Evolutionary conservation across 1,284 basidiomycete genomes (phyloP).

Genomic region (Cutaneotrichosporon curvatum): DNA sequence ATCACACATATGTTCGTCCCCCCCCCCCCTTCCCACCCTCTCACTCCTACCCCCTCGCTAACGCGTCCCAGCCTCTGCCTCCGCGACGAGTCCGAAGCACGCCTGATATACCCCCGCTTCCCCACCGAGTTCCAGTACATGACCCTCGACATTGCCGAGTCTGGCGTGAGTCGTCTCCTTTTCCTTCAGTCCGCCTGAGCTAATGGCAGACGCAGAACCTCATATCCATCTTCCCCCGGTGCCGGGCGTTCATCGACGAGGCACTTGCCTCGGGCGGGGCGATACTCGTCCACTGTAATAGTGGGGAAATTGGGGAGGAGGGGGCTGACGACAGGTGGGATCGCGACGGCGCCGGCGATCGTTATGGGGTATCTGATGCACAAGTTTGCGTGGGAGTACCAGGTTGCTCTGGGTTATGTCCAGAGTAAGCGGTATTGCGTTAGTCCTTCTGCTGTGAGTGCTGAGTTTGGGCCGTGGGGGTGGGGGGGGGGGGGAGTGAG

Average conservation of each 20-base stretch:
- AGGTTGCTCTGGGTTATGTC: slow-evolving; percentile 73
- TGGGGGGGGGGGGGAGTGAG: too few species aligned
- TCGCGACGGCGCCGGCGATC: slow-evolving; percentile 76
- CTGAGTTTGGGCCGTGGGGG: neutral
- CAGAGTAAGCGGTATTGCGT: slow-evolving; percentile 87
- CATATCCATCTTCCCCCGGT: slow-evolving; percentile 61
- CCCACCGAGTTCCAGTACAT: slow-evolving; percentile 71
- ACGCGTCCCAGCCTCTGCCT: slow-evolving; percentile 62
- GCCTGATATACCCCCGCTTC: slow-evolving; percentile 78
- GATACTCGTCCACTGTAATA: slow-evolving; percentile 85
- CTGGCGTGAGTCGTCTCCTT: slow-evolving; percentile 52
- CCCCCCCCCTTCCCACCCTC: neutral
- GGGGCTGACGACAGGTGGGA: slow-evolving; percentile 58
- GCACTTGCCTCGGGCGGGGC: slow-evolving; percentile 62
- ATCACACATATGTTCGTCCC: slow-evolving; percentile 78
- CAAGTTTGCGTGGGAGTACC: slow-evolving; percentile 63
- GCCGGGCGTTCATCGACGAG: slow-evolving; percentile 68
- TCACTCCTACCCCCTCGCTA: neutral
- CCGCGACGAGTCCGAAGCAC: slow-evolving; percentile 75
- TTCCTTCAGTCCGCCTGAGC: too few species aligned
- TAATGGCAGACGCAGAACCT: slow-evolving; percentile 64
- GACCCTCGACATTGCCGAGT: slow-evolving; percentile 79
- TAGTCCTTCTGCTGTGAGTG: slow-evolving; percentile 63
- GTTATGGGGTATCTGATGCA: slow-evolving; percentile 91
- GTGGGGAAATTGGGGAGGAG: slow-evolving; percentile 48